These are phyloP conservation scores for Blumeriella jaapii DNA, from an alignment of 2,329 filamentous ascomycete genomes.

Conservation along the genomic window DNA sequence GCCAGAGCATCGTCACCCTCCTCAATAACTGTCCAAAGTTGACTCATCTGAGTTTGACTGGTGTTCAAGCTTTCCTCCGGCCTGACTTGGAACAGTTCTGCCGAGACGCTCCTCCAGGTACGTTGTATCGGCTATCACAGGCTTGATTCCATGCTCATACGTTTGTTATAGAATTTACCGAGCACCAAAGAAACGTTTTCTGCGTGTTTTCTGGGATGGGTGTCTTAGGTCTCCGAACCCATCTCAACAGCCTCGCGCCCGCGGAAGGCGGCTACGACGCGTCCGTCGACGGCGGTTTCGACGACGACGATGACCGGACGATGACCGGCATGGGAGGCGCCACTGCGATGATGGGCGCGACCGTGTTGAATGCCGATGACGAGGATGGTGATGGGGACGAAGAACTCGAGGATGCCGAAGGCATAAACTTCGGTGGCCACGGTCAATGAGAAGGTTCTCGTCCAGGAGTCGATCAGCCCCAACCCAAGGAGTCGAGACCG, in stretches of 20 bases:
- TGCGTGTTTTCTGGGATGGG: conserved; percentile 92
- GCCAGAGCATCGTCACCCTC: conserved; percentile 75
- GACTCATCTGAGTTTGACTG: conserved; percentile 89
- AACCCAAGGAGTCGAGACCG: no score
- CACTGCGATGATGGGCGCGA: conserved; percentile 14
- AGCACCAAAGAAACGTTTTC: conserved; percentile 89
- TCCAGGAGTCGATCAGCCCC: no score
- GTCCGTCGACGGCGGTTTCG: conserved; percentile 66
- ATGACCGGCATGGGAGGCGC: conserved; percentile 27
- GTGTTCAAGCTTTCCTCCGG: conserved; percentile 79
- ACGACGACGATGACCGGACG: conserved; percentile 63
- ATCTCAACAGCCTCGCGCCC: conserved; percentile 51
- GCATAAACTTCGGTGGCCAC: conserved; percentile 4
- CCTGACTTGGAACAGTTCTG: conserved; percentile 80
- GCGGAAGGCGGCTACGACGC: conserved; percentile 36
- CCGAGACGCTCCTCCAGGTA: conserved; percentile 68
- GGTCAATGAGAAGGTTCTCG: background rate
- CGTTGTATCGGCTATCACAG: conserved; percentile 20
- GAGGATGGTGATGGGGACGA: conserved; percentile 17
- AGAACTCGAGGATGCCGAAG: conserved; percentile 6
- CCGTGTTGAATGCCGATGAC: conserved; percentile 12
- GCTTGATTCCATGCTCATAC: conserved; percentile 9
- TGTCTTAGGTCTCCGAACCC: conserved; percentile 64
- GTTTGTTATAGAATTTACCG: conserved; percentile 65
- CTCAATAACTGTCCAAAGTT: conserved; percentile 86